These are phyloP conservation scores for Peterozyma toletana DNA, from an alignment of 805 yeast genomes.

Conservation along the genomic window DNA sequence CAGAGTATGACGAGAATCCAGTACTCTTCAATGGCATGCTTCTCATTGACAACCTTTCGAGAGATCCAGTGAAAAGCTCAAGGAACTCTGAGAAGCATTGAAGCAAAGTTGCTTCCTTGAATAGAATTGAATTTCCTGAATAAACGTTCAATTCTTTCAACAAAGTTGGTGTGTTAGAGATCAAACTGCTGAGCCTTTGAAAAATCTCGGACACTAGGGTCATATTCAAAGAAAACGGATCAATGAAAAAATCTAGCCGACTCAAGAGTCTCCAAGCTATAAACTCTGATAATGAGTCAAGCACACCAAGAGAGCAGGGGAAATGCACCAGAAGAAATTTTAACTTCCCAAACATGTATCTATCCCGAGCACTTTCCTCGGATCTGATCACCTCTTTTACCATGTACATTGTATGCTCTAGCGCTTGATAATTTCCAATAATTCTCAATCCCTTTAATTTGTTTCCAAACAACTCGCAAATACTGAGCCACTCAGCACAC, in stretches of 20 bases:
- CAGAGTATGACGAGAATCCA: not conserved
- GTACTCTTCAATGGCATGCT: not conserved
- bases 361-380: not conserved
- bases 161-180: not conserved
- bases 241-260: slow-evolving; percentile 2
- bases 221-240: slow-evolving; percentile 3
- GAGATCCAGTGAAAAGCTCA: not conserved
- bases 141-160: not conserved
- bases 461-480: not conserved
- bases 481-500: not conserved
- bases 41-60: not conserved
- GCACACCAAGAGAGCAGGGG: not conserved
- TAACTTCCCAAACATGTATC: not conserved
- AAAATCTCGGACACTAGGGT: not conserved
- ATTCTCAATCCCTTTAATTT: slow-evolving; percentile 2
- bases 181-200: not conserved
- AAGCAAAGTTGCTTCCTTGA: not conserved
- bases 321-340: not conserved
- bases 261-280: slow-evolving; percentile 1
- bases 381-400: not conserved
- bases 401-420: not conserved
- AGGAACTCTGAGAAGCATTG: not conserved
- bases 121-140: slow-evolving; percentile 4
- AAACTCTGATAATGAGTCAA: not conserved
- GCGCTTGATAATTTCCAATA: not conserved